Conservation (phyloP, 2,329 filamentous ascomycete genomes). For the Dactylellina sp. region DNA sequence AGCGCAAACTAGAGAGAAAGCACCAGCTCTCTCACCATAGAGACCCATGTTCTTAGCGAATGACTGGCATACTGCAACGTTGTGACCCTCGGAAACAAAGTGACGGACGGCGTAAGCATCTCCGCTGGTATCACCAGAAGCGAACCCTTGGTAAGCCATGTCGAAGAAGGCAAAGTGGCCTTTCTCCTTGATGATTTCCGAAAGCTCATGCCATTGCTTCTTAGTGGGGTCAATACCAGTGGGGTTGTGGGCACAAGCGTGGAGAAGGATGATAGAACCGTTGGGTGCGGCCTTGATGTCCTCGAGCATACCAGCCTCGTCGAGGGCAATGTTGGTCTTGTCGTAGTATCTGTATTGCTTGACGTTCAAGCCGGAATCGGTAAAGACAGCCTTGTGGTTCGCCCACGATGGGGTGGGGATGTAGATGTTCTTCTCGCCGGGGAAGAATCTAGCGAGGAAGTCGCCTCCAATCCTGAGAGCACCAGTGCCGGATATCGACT, state of each 20-base stretch:
- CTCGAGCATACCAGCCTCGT: conserved; percentile 87
- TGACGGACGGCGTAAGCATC: conserved; percentile 94
- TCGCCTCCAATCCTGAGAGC: conserved; percentile 92
- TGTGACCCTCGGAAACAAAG: conserved; percentile 77
- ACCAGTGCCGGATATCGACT: conserved; percentile 90
- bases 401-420: conserved; percentile 96
- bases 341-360: conserved; percentile 94
- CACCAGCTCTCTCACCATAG: conserved; percentile 94
- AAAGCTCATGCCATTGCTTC: conserved; percentile 94
- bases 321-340: conserved; percentile 86
- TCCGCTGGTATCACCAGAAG: conserved; percentile 84
- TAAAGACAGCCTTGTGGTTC: conserved; percentile 99
- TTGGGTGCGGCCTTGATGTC: conserved; percentile 78
- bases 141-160: conserved; percentile 96
- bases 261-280: conserved; percentile 86
- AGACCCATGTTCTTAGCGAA: conserved; percentile 93
- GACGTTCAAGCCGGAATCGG: conserved; percentile 82
- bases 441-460: conserved; percentile 94
- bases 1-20: conserved; percentile 93
- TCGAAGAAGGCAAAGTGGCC: conserved; percentile 98
- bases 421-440: conserved; percentile 80
- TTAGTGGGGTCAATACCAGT: conserved; percentile 94
- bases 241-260: conserved; percentile 97
- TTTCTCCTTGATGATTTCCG: conserved; percentile 78
- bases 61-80: conserved; percentile 71